Evolutionary conservation across 208 protist genomes (phyloP), one percentile per base, ranked within the genome.

Genomic region (Acanthamoeba healyi): DNA sequence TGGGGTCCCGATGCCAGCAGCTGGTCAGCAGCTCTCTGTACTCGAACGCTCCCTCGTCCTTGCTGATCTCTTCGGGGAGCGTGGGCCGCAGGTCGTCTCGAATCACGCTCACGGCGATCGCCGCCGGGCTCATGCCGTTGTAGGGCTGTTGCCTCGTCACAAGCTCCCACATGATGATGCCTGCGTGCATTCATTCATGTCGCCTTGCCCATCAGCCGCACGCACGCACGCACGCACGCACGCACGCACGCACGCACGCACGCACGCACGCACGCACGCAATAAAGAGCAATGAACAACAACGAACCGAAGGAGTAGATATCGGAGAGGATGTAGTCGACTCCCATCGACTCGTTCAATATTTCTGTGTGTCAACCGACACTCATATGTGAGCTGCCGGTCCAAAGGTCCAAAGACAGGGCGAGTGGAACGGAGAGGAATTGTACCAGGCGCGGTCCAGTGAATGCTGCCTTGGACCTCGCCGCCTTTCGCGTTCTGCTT

Each of bases 151-250:
- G 26, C 14, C 79, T n/a, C 38, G 63, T 77, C n/a, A 74, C 22
- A 6, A 92, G 26, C 58, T 92, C 86, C 86, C 86, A 92, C 56
- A 92, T n/a, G 61, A 92, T 74, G 63, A 92, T 92, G 4, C 81
- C 81, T 82, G 72, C 0, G 10, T 19, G 65, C 29, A 86, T 7
- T 22, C 7, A 36, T 38, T 38, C 63, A 6, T 9, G 15, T 40
- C 32, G 14, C 67, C 46, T 19, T 19, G 12, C 44, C 5, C 46
- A 6, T 51, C 4, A 51, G 4, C 46, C 10, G 0, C 46, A 15
- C 29, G 22, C 34, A 72, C 26, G 44, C 46, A 51, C 46, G 17
- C 46, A 12, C 44, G 12, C 44, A 49, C 46, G 46, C 46, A 51
- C 46, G 17, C 46, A 51, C 46, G 44, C 44, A 49, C 44, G 12